These are phyloP conservation scores for Puccinia triticina DNA, from an alignment of 1,284 basidiomycete genomes.

Conservation along the genomic window DNA sequence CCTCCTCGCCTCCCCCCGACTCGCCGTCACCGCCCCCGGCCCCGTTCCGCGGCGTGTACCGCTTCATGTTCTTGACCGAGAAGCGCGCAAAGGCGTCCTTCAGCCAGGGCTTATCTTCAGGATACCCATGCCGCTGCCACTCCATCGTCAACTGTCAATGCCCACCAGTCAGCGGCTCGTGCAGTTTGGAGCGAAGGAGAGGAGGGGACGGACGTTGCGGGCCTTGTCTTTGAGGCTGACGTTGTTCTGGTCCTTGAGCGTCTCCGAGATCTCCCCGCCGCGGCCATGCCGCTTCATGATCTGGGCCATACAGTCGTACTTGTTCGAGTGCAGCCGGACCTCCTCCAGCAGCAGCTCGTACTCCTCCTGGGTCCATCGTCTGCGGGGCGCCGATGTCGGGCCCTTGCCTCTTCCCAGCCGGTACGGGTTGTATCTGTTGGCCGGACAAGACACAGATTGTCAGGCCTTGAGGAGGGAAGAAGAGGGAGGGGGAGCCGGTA, in stretches of 20 bases:
- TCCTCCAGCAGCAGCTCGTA: conserved; percentile 45
- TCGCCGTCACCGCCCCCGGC: not conserved
- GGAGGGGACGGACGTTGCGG: conserved; percentile 21
- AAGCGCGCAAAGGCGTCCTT: conserved; percentile 47
- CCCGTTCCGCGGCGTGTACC: not conserved
- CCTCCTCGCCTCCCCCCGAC: not conserved
- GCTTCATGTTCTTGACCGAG: conserved; percentile 32
- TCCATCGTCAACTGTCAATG: conserved; percentile 40
- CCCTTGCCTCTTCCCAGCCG: conserved; percentile 45
- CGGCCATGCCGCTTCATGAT: conserved; percentile 49
- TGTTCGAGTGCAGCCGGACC: conserved; percentile 43
- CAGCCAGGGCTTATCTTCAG: conserved; percentile 48
- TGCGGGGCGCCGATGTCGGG: conserved; percentile 22
- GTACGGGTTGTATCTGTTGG: conserved; percentile 36
- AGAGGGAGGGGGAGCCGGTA: not conserved
- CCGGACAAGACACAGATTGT: too few relatives aligned
- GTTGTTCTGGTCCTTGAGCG: conserved; percentile 44
- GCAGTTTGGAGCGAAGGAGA: not conserved
- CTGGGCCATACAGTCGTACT: conserved; percentile 52
- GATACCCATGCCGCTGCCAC: conserved; percentile 48
- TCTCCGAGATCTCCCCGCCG: conserved; percentile 36
- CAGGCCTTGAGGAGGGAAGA: not conserved
- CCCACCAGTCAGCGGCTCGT: too few relatives aligned
- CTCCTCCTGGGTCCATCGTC: conserved; percentile 48
- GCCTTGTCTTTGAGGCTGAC: conserved; percentile 50